These are phyloP conservation scores for Candida sonorensis DNA, from an alignment of 805 yeast species.

Conservation along the genomic window DNA sequence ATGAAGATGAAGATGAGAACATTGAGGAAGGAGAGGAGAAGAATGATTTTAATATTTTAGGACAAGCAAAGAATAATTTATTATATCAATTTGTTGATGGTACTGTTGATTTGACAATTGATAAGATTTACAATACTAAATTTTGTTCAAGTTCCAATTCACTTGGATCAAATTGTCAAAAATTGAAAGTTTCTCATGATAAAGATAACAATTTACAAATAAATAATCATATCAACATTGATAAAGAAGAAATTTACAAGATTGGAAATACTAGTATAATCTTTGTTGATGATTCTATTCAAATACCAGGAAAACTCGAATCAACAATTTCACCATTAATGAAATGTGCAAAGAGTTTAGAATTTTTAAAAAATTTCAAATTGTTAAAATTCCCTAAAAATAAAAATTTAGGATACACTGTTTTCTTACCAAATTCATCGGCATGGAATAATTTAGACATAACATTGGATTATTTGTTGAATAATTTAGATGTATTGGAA, in stretches of 20 bases:
- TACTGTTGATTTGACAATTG: constrained; percentile 27
- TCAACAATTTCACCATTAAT: constrained; percentile 57
- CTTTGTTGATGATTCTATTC: constrained; percentile 50
- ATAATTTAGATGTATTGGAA: constrained; percentile 45
- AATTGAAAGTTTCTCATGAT: constrained; percentile 38
- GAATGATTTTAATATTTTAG: no score
- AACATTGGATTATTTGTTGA: constrained; percentile 49
- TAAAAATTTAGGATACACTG: constrained; percentile 55
- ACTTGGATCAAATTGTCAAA: constrained; percentile 58
- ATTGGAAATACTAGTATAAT: constrained; percentile 67
- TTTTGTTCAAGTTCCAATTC: constrained; percentile 44
- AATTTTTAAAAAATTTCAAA: constrained; percentile 45
- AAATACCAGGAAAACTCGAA: constrained; percentile 58
- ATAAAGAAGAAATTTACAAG: constrained; percentile 31
- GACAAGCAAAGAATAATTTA: constrained; percentile 27
- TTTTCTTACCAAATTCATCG: constrained; percentile 68
- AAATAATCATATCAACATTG: constrained; percentile 50
- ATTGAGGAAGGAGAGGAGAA: no score
- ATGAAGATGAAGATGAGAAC: constrained; percentile 31
- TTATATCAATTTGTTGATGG: constrained; percentile 62
- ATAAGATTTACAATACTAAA: constrained; percentile 30
- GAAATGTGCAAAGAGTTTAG: constrained; percentile 59
- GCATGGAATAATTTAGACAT: constrained; percentile 66
- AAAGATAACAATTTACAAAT: constrained; percentile 28
- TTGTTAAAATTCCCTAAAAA: constrained; percentile 46